Base-by-base conservation (phyloP, 2,329 filamentous ascomycete genomes). In the Exophiala sideris region DNA sequence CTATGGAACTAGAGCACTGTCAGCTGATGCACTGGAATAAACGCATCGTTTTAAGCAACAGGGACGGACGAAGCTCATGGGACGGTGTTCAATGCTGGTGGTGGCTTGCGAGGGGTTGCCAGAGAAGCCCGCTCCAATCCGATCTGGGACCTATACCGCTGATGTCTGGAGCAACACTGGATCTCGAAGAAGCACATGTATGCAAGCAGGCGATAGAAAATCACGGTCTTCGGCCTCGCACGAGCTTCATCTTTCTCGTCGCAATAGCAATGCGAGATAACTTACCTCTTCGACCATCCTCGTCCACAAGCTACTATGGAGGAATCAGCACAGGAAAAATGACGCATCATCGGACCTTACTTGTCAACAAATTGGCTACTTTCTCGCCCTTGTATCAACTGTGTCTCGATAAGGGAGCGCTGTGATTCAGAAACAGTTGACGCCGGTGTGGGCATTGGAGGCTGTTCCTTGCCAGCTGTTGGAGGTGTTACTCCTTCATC, bases 231-330 rank as follows among this genome's bases (percentile, higher is more conserved):
- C 7, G 7, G 4, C 5, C 7, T 29, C 24, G 1, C 7, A 29
- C 5, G 24, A 29, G 24, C 24, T 29, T 29, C 24, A 29, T 29
- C 24, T 5, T 29, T 29, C 24, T 29, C 24, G 24, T 29, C 7
- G 24, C 5, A 29, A 29, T 29, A 35, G 24, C 24, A 12, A 29
- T 16, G 29, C 39, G 36, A 18, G 41, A 35, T 14, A 6, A 57
- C 60, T n/a, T 39, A 66, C 64, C 60, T 66, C 62, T 58, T 66
- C 64, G 49, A 58, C 62, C 33, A 66, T 58, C 56, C 64, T 60
- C 29, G 64, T 56, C 64, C 64, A 66, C 42, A 66, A 56, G 44
- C 56, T 63, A 54, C 64, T 66, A 39, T 24, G 12, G 18, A 47
- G 41, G 29, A 40, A 12, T 65, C 46, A 66, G 63, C 48, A 29